Evolutionary conservation across 2,329 filamentous ascomycete genomes (phyloP).

Genomic region (Myriosclerotinia scirpicola): DNA sequence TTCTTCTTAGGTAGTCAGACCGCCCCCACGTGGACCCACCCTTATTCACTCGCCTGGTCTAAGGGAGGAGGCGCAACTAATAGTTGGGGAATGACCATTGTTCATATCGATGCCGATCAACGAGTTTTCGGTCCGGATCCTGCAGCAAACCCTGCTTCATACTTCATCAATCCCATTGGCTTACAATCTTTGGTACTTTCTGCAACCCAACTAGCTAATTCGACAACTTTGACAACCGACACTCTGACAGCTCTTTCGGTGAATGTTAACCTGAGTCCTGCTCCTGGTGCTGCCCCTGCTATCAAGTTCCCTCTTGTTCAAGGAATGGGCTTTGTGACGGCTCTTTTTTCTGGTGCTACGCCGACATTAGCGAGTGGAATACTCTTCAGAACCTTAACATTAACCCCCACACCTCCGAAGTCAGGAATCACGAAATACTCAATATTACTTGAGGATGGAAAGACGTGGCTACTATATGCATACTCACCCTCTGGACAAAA

Average conservation of each 20-base stretch:
- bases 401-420: conserved; percentile 56
- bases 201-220: conserved; percentile 66
- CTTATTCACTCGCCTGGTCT: conserved; percentile 69
- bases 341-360: conserved; percentile 65
- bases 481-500: conserved; percentile 58
- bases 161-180: conserved; percentile 78
- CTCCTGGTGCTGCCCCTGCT: conserved; percentile 53
- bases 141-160: conserved; percentile 60
- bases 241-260: conserved; percentile 58
- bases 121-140: conserved; percentile 63
- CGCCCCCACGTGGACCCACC: conserved; percentile 70
- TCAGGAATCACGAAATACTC: conserved; percentile 73
- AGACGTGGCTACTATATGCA: conserved; percentile 79
- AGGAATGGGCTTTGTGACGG: conserved; percentile 86
- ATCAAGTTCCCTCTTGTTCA: conserved; percentile 83
- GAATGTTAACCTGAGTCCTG: conserved; percentile 65
- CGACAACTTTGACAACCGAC: conserved; percentile 57
- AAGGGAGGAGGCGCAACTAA: conserved; percentile 60
- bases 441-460: conserved; percentile 68
- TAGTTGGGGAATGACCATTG: conserved; percentile 77
- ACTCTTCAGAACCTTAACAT: conserved; percentile 68
- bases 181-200: conserved; percentile 81
- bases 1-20: conserved; percentile 74
- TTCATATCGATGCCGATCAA: conserved; percentile 69
- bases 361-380: conserved; percentile 74